Percentiles rank a stretch among this genome's conserved stretches.
phyloP scores from a whole-genome alignment of 2,329 filamentous ascomycete species.

The Penicillium expansum region DNA sequence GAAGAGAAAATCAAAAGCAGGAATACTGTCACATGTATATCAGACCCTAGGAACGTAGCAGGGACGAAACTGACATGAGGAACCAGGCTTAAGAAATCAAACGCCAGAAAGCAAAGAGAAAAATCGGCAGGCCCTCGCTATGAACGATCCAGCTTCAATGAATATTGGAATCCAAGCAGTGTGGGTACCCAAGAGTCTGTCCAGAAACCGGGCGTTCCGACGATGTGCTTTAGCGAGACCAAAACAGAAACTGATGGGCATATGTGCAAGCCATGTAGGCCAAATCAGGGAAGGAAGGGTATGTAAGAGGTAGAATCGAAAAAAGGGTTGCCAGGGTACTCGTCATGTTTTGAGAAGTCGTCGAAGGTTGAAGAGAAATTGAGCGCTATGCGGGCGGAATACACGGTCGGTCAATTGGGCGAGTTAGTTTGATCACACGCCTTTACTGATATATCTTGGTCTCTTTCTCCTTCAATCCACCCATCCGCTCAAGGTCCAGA shows the following conservation, averaged over 20 bases:
- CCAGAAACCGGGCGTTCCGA: neutral
- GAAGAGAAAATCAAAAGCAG: conserved; percentile 20
- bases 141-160: conserved; percentile 26
- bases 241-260: conserved; percentile 16
- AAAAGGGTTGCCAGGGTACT: conserved; percentile 28
- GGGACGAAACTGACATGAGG: conserved; percentile 31
- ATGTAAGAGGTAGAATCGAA: conserved; percentile 22
- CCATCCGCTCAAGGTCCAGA: conserved; percentile 90
- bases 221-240: conserved; percentile 4
- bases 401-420: neutral
- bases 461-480: conserved; percentile 87
- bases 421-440: neutral
- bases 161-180: conserved; percentile 1
- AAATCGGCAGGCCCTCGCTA: conserved; percentile 31
- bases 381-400: neutral
- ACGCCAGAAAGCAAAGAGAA: conserved; percentile 27
- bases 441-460: conserved; percentile 37
- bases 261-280: conserved; percentile 35
- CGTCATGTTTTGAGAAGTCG: conserved; percentile 35
- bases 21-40: conserved; percentile 25
- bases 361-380: conserved; percentile 20
- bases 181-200: neutral
- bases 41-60: conserved; percentile 43
- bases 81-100: conserved; percentile 29
- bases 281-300: conserved; percentile 22